Evolutionary conservation across 2,329 filamentous ascomycete genomes (phyloP).

Genomic region (Didymosphaeria variabile): DNA sequence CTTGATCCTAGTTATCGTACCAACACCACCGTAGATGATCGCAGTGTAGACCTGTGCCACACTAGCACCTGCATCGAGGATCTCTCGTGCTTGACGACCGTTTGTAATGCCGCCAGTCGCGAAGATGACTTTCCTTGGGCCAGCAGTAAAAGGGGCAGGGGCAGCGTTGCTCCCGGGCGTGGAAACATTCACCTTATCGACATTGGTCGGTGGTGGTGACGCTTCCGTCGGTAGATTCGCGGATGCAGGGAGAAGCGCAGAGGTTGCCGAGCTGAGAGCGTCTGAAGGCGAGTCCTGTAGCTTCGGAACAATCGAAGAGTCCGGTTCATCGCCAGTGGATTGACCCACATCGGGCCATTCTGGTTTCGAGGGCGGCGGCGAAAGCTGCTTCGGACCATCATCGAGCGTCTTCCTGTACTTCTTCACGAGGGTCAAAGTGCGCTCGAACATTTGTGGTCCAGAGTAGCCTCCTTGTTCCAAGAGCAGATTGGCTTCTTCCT

Average conservation of each 20-base stretch:
- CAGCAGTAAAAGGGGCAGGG: slow-evolving; percentile 33
- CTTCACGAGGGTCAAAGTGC: slow-evolving; percentile 79
- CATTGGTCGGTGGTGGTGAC: slow-evolving; percentile 30
- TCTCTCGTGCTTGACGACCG: slow-evolving; percentile 81
- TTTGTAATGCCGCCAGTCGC: slow-evolving; percentile 93
- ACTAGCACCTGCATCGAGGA: slow-evolving; percentile 87
- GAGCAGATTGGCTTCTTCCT: slow-evolving; percentile 72
- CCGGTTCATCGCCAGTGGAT: slow-evolving; percentile 24
- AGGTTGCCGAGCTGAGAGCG: slow-evolving; percentile 11
- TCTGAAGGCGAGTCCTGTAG: slow-evolving; percentile 18
- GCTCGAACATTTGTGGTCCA: slow-evolving; percentile 85
- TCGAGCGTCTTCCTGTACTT: slow-evolving; percentile 72
- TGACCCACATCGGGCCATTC: slow-evolving; percentile 20
- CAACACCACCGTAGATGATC: slow-evolving; percentile 69
- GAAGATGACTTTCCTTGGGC: slow-evolving; percentile 79
- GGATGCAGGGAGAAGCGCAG: slow-evolving; percentile 23
- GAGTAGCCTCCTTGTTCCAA: slow-evolving; percentile 88
- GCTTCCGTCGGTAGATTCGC: slow-evolving; percentile 30
- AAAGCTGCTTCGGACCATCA: slow-evolving; percentile 49
- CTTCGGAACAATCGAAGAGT: slow-evolving; percentile 28
- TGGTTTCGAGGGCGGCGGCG: slow-evolving; percentile 15
- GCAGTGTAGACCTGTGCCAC: slow-evolving; percentile 93
- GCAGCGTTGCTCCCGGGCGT: slow-evolving; percentile 27
- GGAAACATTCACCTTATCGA: slow-evolving; percentile 42
- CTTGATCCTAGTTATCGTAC: slow-evolving; percentile 66